A percentile compares a stretch with the other conserved stretches of the same genome.
Evolutionary conservation across 768 basidiomycete genomes (phyloP).

Genomic region (Trametes punicea): DNA sequence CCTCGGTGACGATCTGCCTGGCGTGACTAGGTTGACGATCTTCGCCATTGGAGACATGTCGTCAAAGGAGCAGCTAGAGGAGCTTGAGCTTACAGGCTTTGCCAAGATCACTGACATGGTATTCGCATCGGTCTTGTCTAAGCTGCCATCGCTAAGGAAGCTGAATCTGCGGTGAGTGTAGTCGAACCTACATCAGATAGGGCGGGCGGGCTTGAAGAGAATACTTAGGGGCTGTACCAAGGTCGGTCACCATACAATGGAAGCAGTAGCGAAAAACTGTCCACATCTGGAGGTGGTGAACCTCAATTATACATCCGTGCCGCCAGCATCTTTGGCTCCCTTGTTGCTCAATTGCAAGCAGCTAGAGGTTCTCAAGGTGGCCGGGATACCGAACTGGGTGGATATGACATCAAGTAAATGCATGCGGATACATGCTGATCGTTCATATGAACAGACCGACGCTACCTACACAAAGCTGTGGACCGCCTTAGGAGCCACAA

Average conservation of each 20-base stretch:
- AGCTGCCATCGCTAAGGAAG: conserved; percentile 41
- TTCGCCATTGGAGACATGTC: conserved; percentile 34
- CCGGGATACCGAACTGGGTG: conserved; percentile 62
- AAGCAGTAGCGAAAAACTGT: conserved; percentile 42
- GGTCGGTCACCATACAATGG: conserved; percentile 48
- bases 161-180: conserved; percentile 51
- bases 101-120: conserved; percentile 47
- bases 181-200: not conserved
- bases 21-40: conserved; percentile 50
- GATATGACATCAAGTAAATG: conserved; percentile 18
- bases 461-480: conserved; percentile 48
- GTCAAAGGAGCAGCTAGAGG: conserved; percentile 33
- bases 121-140: conserved; percentile 49
- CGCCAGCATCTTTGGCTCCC: conserved; percentile 45
- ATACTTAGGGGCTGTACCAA: conserved; percentile 55
- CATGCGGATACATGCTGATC: not conserved
- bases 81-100: conserved; percentile 51
- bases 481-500: conserved; percentile 15
- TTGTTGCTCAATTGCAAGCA: conserved; percentile 39
- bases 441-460: conserved; percentile 47
- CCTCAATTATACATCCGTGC: conserved; percentile 56
- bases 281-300: conserved; percentile 46
- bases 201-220: conserved; percentile 2
- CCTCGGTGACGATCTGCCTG: conserved; percentile 48
- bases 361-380: conserved; percentile 57